Evolutionary conservation across 2,329 filamentous ascomycete species (phyloP), one percentile per base, ranked within the genome.

Genomic region (Aspergillus novoparasiticus): DNA sequence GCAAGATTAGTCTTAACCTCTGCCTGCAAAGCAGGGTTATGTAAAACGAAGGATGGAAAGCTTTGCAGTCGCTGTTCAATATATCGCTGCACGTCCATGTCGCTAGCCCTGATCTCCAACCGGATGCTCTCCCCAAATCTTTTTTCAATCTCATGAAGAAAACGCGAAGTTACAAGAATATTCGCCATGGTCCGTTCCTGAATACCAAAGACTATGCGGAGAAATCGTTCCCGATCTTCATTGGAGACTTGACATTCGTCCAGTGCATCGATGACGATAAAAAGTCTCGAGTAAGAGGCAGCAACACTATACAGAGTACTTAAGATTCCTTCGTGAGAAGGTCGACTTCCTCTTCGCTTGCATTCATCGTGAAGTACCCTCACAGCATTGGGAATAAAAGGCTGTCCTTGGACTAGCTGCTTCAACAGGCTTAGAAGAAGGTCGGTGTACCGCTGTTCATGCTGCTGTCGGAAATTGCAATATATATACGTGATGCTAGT

Each of bases 401-500:
- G 4, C 8, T 41, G 65, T 0, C 46, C n/a, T 53, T 76, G 65
- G 3, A 61, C 60, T 4, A 83, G 68, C 64, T 83, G 81, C 58
- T 73, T 79, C 4, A 82, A 55, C 0, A 83, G 51, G 55, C 68
- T 78, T 0, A 68, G 62, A 4, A 82, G 57, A 0, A 83, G 60
- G 21, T 74, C 43, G 0, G 72, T 62, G 2, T 68, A 36, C 0
- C 62, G 76, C 54, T 85, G 82, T 19, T 82, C 73, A 0, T 76
- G 61, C 9, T 76, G 66, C 1, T 71, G 69, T n/a, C 70, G 70
- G 63, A 80, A 83, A 58, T 82, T 80, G 70, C 78, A 83, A 57
- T 83, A 86, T 0, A 84, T n/a, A 30, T 80, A 85, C 0, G 78
- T 80, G 21, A 86, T 71, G 0, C 78, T 78, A 32, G 79, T 51